phyloP scores from a whole-genome alignment of 441 rosid genomes.

The Erodium texanum region DNA sequence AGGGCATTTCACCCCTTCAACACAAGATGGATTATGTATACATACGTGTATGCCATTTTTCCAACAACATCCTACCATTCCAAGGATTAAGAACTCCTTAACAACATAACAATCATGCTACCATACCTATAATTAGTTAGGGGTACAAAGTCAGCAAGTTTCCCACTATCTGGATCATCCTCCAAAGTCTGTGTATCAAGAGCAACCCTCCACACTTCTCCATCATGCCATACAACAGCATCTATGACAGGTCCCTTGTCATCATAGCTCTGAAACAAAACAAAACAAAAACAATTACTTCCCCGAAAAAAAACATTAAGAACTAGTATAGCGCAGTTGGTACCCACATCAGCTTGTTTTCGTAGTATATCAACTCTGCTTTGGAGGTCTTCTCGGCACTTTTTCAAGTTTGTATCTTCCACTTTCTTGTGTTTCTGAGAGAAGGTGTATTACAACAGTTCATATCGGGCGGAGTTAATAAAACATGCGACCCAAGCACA shows the following conservation, averaged over 20 bases:
- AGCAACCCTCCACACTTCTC: constrained; percentile 88
- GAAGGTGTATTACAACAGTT: constrained; percentile 18
- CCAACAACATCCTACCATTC: background rate
- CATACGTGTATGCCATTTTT: background rate
- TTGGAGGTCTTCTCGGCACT: constrained; percentile 71
- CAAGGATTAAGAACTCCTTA: background rate
- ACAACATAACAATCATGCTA: background rate
- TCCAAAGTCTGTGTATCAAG: constrained; percentile 87
- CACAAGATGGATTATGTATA: background rate
- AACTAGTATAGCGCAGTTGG: constrained; percentile 16
- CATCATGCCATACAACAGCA: constrained; percentile 97
- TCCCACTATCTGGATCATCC: constrained; percentile 66
- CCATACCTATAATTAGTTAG: constrained; percentile 71
- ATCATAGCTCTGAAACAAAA: constrained; percentile 53
- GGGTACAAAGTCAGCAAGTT: constrained; percentile 66
- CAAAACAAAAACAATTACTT: constrained; percentile 12
- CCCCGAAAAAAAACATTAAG: constrained; percentile 11
- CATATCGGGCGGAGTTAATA: constrained; percentile 6
- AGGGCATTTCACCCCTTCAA: background rate
- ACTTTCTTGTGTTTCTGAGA: constrained; percentile 61
- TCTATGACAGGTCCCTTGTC: constrained; percentile 93
- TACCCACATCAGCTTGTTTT: constrained; percentile 79
- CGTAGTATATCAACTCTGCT: constrained; percentile 64
- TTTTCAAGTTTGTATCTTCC: constrained; percentile 65
- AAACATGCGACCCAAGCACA: constrained; percentile 8